Base-by-base conservation (phyloP, 306 rosid genomes). In the Rosa chinensis region DNA sequence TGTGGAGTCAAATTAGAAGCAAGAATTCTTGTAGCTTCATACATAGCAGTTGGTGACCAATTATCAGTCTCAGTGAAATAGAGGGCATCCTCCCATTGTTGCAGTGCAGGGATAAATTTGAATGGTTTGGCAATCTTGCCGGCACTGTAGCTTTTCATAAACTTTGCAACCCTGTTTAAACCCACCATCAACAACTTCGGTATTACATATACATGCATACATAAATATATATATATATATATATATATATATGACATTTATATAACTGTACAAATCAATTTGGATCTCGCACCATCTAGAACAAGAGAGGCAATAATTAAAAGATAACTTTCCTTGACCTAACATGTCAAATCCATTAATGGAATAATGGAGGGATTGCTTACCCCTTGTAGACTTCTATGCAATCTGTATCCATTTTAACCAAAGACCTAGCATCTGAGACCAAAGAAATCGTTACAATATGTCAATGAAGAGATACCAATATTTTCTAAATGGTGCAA, bases 51-150 rank as follows among this genome's bases (percentile, higher is more conserved):
- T 68, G 98, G 96, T 10, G 98, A 94, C 98, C 97, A 92, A 9
- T 89, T 92, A 68, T 92, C 93, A 64, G 98, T 97, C 85, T 90
- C 94, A 10, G 97, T 94, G 55, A 92, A 23, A 80, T 94, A 89
- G 25, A 94, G 76, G 67, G 85, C 80, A 80, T 94, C 93, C 86
- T 94, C 98, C 98, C 97, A 94, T 17, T 63, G 87, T 62, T 77
- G 77, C 92, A 88, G 75, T 40, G 96, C 76, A 69, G 97, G 88
- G 62, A 94, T 89, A 82, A 73, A 86, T 74, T 94, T 94, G 77
- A 94, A 85, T 56, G 94, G 90, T 81, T 87, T 89, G 70, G 98
- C 96, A 37, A 94, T 72, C 86, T 85, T 88, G 8, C 98, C 98
- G 12, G 82, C 79, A 9, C 90, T 92, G 72, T 90, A 92, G 66